Percentiles rank a stretch among this genome's conserved stretches.
These are phyloP conservation scores for Malus sylvestris DNA, from an alignment of 306 rosid genomes.

Conservation along the genomic window DNA sequence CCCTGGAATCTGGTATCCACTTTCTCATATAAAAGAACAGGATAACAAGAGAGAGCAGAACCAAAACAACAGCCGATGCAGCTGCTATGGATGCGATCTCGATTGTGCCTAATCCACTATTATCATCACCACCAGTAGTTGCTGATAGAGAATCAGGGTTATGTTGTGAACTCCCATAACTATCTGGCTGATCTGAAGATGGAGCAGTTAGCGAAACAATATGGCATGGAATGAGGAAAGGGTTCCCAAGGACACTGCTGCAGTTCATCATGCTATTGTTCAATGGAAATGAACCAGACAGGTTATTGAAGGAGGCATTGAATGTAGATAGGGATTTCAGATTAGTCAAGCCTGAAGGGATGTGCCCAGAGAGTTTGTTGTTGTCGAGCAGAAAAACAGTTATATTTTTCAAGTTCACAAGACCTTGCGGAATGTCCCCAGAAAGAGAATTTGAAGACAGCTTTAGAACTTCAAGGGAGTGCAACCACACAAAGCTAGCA, in stretches of 20 bases:
- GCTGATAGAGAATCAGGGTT: not conserved
- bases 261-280: conserved; percentile 22
- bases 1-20: conserved; percentile 34
- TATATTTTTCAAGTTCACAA: conserved; percentile 22
- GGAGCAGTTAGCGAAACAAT: conserved; percentile 4
- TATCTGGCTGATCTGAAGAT: conserved; percentile 6
- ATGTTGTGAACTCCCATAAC: not conserved
- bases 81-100: conserved; percentile 28
- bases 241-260: conserved; percentile 17
- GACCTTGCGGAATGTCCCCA: conserved; percentile 28
- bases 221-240: conserved; percentile 20
- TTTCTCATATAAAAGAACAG: conserved; percentile 33
- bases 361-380: conserved; percentile 19
- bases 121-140: not conserved
- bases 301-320: conserved; percentile 21
- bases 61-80: conserved; percentile 26
- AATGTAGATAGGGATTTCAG: conserved; percentile 13
- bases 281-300: conserved; percentile 21
- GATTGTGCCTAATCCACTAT: conserved; percentile 17
- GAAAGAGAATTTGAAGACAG: conserved; percentile 29
- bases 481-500: conserved; percentile 15
- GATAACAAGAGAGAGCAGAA: conserved; percentile 24
- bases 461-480: conserved; percentile 26
- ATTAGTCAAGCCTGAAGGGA: conserved; percentile 16
- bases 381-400: conserved; percentile 26